These are phyloP conservation scores for Neurospora sp. DNA, from an alignment of 495 filamentous ascomycete genomes.

Conservation along the genomic window DNA sequence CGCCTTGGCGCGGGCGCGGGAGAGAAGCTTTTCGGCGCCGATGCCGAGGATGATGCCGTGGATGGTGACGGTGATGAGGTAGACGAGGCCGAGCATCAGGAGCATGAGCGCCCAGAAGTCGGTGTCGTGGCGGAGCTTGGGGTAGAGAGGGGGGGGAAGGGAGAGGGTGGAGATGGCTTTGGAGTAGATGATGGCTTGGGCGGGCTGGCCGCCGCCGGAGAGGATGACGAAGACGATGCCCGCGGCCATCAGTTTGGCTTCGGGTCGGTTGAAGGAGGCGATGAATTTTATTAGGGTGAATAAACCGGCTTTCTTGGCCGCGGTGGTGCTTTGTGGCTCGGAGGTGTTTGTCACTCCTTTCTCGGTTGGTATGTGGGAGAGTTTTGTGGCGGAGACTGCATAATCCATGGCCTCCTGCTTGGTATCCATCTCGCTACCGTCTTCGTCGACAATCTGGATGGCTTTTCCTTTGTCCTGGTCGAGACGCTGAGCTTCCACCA, in stretches of 20 bases:
- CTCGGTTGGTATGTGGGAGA: not conserved
- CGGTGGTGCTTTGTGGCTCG: not conserved
- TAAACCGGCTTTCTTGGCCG: not conserved
- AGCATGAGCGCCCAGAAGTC: not conserved
- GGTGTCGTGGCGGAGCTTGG: too few relatives aligned
- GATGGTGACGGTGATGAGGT: not conserved
- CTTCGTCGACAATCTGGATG: not conserved
- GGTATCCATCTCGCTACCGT: not conserved
- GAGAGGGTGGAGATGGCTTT: too few relatives aligned
- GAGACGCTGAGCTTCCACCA: not conserved
- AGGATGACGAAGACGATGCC: not conserved
- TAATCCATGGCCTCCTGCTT: not conserved
- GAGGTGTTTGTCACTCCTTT: not conserved
- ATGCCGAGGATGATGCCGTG: too few relatives aligned
- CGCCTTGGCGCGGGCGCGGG: conserved; percentile 59
- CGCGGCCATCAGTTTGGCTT: not conserved
- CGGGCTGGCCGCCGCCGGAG: too few relatives aligned
- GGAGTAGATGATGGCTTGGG: too few relatives aligned
- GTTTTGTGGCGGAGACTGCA: not conserved
- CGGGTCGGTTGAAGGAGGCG: not conserved
- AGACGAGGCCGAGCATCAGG: not conserved
- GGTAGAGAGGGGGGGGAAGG: too few relatives aligned
- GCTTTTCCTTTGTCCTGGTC: not conserved
- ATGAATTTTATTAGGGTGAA: not conserved
- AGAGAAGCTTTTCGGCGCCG: conserved; percentile 66